These are phyloP conservation scores for Ascosphaera aggregata DNA, from an alignment of 2,329 filamentous ascomycete genomes.

Conservation along the genomic window DNA sequence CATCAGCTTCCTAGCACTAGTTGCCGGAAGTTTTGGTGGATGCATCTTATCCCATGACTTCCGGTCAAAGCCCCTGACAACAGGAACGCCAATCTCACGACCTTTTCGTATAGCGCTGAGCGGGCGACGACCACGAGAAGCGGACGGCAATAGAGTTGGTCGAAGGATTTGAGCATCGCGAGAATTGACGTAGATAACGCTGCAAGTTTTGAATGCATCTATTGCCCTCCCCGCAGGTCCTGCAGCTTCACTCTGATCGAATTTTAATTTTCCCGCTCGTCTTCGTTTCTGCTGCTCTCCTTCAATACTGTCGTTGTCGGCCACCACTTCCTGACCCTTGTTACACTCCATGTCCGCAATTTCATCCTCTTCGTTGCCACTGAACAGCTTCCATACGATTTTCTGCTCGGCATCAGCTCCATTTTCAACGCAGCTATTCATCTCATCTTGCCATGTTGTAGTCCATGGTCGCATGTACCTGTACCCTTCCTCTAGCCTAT, in stretches of 20 bases:
- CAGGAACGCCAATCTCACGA: constrained; percentile 55
- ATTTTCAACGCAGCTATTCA: constrained; percentile 74
- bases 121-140: constrained; percentile 61
- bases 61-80: constrained; percentile 76
- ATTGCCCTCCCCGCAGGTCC: constrained; percentile 18
- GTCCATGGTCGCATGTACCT: constrained; percentile 70
- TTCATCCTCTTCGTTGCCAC: constrained; percentile 35
- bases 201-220: constrained; percentile 42
- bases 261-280: constrained; percentile 4
- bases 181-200: constrained; percentile 67
- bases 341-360: constrained; percentile 15
- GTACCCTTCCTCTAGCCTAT: constrained; percentile 82
- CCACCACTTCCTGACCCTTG: constrained; percentile 8
- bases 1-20: constrained; percentile 20
- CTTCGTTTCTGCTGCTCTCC: constrained; percentile 3
- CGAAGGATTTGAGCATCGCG: constrained; percentile 65
- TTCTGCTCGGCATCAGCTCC: constrained; percentile 82
- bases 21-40: constrained; percentile 22
- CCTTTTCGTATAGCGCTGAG: constrained; percentile 69
- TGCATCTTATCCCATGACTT: constrained; percentile 53
- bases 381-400: constrained; percentile 50
- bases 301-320: neutral
- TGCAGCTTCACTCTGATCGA: constrained; percentile 19
- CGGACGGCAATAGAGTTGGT: constrained; percentile 62
- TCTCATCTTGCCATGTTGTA: constrained; percentile 76